Evolutionary conservation across 2,329 filamentous ascomycete species (phyloP), one percentile per base, ranked within the genome.

Genomic region (Remersonia thermophila): DNA sequence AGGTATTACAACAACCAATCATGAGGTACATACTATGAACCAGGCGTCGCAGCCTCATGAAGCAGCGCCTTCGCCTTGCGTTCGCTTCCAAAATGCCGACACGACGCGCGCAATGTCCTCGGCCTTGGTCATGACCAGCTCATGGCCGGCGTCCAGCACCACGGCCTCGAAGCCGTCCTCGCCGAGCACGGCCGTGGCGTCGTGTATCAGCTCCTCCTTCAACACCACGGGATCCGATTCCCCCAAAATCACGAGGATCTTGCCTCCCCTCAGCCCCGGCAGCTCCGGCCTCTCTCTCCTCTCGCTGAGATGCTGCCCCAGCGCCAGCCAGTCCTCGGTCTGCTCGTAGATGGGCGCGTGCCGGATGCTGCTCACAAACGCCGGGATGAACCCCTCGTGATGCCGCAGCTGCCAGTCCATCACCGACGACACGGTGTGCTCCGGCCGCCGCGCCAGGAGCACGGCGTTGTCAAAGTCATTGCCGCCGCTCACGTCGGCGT

Each of bases 341-440:
- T 80, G 70, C 10, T 69, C 67, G 42, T 78, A 73, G 15, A 87
- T 74, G 0, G 83, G 83, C 2, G 77, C 78, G 49, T 80, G 59
- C 14, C 76, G 67, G 46, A 89, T 78, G 20, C 71, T 76, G 39
- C 74, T 81, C 49, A 85, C 69, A 49, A 86, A 86, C 0, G 81
- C 71, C 2, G 65, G 62, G 4, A 84, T 62, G 49, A 84, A 87
- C 0, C 80, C 83, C 1, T 55, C 50, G 52, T 89, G 80, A 18
- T 69, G 51, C 26, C 65, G 60, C 14, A 84, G 59, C 56, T 89
- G 83, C 79, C 82, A 86, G 31, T 62, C 57, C 33, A 85, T 74
- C 0, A 80, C 71, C 3, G 66, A 64, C 0, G 74, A 69, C 3
- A 83, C 68, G 7, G 70, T 75, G 35, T 77, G 62, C 12, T 59